A percentile compares a stretch with the other conserved stretches of the same genome.
Conservation (phyloP, 2,329 filamentous ascomycete species). For the Eutypella sp. region DNA sequence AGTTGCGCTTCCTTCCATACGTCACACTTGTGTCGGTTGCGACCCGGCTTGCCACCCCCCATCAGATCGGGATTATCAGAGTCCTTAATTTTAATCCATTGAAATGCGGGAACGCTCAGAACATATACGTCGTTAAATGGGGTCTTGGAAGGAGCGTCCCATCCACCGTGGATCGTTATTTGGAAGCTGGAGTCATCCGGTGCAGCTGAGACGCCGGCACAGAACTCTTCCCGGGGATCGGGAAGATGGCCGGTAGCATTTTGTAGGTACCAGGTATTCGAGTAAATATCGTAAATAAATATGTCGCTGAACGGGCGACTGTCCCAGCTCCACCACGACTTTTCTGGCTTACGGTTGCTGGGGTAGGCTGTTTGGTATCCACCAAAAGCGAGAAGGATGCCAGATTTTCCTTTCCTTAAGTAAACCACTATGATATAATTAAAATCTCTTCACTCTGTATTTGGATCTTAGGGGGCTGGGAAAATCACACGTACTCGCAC, state of each 20-base stretch:
- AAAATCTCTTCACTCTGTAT: no score
- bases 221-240: slow-evolving; percentile 11
- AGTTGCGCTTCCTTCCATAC: slow-evolving; percentile 14
- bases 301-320: slow-evolving; percentile 10
- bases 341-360: slow-evolving; percentile 1
- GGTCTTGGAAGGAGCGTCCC: slow-evolving; percentile 2
- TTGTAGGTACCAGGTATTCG: slow-evolving; percentile 13
- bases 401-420: slow-evolving; percentile 10
- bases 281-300: slow-evolving; percentile 4
- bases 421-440: slow-evolving; percentile 6
- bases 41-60: not conserved
- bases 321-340: slow-evolving; percentile 4
- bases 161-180: slow-evolving; percentile 13
- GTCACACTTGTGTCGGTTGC: slow-evolving; percentile 9
- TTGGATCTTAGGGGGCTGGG: no score
- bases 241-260: slow-evolving; percentile 11
- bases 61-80: slow-evolving; percentile 10
- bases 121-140: slow-evolving; percentile 15
- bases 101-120: slow-evolving; percentile 13
- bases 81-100: slow-evolving; percentile 12
- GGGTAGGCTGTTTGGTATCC: slow-evolving; percentile 12
- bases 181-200: slow-evolving; percentile 18
- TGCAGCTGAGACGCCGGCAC: slow-evolving; percentile 13
- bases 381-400: slow-evolving; percentile 14
- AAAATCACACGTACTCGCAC: slow-evolving; percentile 6